Evolutionary conservation across 202 grass and related monocot genomes (phyloP).

Genomic region (Dendrocalamus latiflorus): DNA sequence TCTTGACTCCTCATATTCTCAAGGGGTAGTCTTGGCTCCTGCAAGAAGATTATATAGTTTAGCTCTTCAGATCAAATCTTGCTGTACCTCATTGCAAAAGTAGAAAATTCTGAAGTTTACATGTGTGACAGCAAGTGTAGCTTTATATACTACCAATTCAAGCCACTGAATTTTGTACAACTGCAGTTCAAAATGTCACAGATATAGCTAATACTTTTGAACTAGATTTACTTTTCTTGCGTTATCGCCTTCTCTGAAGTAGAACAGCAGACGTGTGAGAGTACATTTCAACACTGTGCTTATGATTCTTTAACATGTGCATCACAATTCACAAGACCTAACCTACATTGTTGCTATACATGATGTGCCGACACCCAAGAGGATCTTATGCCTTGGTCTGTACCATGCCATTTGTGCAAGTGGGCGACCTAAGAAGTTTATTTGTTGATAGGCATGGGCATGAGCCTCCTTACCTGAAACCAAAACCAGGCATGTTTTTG

Average conservation of each 20-base stretch:
- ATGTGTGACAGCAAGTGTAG: background rate
- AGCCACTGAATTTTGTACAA: background rate
- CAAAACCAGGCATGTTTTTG: background rate
- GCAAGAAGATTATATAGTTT: conserved; percentile 2
- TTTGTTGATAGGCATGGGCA: background rate
- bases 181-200: background rate
- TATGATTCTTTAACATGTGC: conserved; percentile 25
- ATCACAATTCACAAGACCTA: conserved; percentile 36
- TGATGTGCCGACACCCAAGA: conserved; percentile 16
- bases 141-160: background rate
- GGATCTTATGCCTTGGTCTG: conserved; percentile 25
- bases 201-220: background rate
- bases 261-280: background rate
- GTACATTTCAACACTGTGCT: conserved; percentile 12
- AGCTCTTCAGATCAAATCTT: conserved; percentile 5
- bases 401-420: conserved; percentile 31
- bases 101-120: background rate
- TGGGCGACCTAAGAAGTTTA: conserved; percentile 21
- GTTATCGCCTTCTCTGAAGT: background rate
- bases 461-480: conserved; percentile 20
- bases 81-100: background rate
- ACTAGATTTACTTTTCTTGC: background rate
- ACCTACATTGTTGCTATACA: conserved; percentile 29
- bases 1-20: conserved; percentile 32
- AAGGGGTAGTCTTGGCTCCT: conserved; percentile 28